A percentile compares a stretch with the other conserved stretches of the same genome.
Conservation (phyloP, 2,329 filamentous ascomycete genomes). For the Colletotrichum viniferum region DNA sequence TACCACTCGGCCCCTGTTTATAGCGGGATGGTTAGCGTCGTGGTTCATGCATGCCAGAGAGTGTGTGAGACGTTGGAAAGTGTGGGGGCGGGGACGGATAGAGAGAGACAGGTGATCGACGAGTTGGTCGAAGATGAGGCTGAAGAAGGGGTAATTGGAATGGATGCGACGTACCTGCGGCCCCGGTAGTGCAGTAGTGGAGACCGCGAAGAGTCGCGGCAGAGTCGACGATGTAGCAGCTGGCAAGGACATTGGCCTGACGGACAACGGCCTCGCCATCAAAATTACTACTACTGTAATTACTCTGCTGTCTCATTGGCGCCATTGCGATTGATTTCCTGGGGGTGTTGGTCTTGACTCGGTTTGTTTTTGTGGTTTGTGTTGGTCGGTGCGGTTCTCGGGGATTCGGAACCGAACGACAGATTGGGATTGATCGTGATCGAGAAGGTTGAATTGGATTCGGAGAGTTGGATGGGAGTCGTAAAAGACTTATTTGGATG, state of each 20-base stretch:
- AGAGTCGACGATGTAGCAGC: conserved; percentile 84
- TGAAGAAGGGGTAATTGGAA: background rate
- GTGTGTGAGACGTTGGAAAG: background rate
- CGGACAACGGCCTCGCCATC: conserved; percentile 71
- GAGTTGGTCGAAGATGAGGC: conserved; percentile 22
- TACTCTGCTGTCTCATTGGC: conserved; percentile 74
- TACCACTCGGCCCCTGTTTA: conserved; percentile 81
- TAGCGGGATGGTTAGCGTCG: conserved; percentile 17
- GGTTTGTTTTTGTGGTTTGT: conserved; percentile 19
- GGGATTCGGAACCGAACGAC: conserved; percentile 6
- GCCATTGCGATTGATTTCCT: conserved; percentile 52
- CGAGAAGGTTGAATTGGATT: background rate
- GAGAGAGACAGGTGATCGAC: conserved; percentile 3
- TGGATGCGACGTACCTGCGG: conserved; percentile 64
- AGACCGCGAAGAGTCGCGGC: conserved; percentile 78
- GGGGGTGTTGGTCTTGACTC: conserved; percentile 26
- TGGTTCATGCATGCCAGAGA: background rate
- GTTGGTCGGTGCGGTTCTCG: conserved; percentile 10
- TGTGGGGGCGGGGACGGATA: background rate
- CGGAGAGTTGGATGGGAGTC: background rate
- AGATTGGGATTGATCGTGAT: background rate
- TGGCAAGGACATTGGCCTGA: conserved; percentile 81
- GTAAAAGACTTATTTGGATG: background rate
- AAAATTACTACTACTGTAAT: conserved; percentile 73
- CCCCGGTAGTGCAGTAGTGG: conserved; percentile 95